Conservation (phyloP, 2,329 filamentous ascomycete species). For the Apiospora saccharicola region DNA sequence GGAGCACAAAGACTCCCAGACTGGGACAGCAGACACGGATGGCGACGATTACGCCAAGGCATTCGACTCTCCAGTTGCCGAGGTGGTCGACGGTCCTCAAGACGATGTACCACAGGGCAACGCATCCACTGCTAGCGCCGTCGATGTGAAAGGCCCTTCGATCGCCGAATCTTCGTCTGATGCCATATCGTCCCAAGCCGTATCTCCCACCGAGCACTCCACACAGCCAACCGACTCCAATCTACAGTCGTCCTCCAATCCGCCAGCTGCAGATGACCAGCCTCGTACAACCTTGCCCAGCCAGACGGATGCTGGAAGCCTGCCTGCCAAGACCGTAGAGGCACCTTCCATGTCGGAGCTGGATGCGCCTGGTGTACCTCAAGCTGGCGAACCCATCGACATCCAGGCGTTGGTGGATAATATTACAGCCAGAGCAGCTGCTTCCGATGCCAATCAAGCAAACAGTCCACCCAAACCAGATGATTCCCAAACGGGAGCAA, state of each 20-base stretch:
- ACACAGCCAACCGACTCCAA: background rate
- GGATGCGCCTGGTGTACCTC: constrained; percentile 7
- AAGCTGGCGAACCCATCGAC: constrained; percentile 34
- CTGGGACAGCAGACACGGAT: constrained; percentile 37
- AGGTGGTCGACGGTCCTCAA: constrained; percentile 42
- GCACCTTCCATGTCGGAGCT: constrained; percentile 40
- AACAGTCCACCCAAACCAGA: constrained; percentile 25
- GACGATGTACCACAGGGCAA: constrained; percentile 53
- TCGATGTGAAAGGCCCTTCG: constrained; percentile 31
- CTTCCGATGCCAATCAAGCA: constrained; percentile 40
- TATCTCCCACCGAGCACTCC: background rate
- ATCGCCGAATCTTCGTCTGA: constrained; percentile 30
- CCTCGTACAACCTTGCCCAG: background rate
- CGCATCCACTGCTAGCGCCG: constrained; percentile 32
- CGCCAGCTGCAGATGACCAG: background rate
- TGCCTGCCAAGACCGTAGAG: constrained; percentile 36
- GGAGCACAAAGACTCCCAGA: background rate
- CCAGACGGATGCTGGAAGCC: constrained; percentile 6
- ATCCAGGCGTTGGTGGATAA: constrained; percentile 40
- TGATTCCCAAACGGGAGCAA: constrained; percentile 34
- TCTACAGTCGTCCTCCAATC: background rate
- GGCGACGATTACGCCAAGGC: constrained; percentile 60
- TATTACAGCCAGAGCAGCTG: constrained; percentile 38
- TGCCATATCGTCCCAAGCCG: constrained; percentile 22
- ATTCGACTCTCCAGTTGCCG: constrained; percentile 56